Evolutionary conservation across 441 rosid species (phyloP).

Genomic region (Sinapis alba): DNA sequence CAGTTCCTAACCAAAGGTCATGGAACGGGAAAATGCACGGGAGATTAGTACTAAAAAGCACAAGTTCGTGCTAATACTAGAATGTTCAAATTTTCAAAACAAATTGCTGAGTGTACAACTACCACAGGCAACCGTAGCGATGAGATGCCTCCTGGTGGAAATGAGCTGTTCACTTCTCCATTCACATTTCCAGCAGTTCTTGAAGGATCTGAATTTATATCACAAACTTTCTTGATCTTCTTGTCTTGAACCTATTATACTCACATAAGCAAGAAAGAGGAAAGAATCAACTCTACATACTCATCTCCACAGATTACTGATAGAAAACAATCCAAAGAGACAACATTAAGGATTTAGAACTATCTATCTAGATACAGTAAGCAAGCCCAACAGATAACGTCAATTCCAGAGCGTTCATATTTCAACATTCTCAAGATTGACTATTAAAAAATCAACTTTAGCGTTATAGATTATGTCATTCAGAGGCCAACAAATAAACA

Average conservation of each 20-base stretch:
- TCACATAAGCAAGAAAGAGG: slow-evolving; percentile 19
- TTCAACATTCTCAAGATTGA: slow-evolving; percentile 3
- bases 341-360: neutral
- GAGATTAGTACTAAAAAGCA: slow-evolving; percentile 3
- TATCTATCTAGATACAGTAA: neutral
- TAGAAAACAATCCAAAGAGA: neutral
- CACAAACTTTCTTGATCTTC: slow-evolving; percentile 86
- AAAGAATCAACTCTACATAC: slow-evolving; percentile 12
- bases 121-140: slow-evolving; percentile 90
- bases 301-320: slow-evolving; percentile 12
- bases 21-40: neutral
- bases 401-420: slow-evolving; percentile 10
- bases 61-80: slow-evolving; percentile 13
- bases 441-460: neutral
- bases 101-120: slow-evolving; percentile 50
- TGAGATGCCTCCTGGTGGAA: slow-evolving; percentile 67
- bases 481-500: slow-evolving; percentile 1
- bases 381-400: slow-evolving; percentile 6
- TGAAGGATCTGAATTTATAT: slow-evolving; percentile 74
- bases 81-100: neutral
- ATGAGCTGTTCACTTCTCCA: slow-evolving; percentile 35
- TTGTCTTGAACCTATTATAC: slow-evolving; percentile 87
- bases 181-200: slow-evolving; percentile 62
- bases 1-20: slow-evolving; percentile 4
- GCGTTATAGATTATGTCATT: neutral